Evolutionary conservation across 805 yeast genomes (phyloP), one percentile per base, ranked within the genome.

Genomic region (Saccharomycopsis capsularis): DNA sequence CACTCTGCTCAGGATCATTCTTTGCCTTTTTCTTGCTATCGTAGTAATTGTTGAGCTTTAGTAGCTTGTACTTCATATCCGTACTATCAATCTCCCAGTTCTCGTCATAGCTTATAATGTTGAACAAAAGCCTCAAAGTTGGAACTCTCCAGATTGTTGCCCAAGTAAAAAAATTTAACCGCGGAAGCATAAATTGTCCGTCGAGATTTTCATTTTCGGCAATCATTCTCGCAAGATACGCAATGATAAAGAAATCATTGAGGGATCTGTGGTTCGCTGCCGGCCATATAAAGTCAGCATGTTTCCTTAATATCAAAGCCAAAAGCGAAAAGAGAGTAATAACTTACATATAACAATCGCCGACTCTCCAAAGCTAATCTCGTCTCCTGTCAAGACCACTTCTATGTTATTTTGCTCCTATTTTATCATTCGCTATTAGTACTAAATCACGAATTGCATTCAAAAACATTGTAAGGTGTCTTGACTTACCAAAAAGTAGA

Each of bases 141-240:
- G 95, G 95, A 0, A 82, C 67, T 21, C 70, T 64, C 79, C 87
- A 76, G 2, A 84, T 57, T 4, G 68, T 60, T 45, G 79, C 82
- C 95, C 95, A 87, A 1, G 82, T 71, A 57, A 85, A 76, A 61
- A 81, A 84, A 44, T 70, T 74, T n/a, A 79, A 61, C 29, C 65
- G 61, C 0, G 82, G 82, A 16, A 62, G 42, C 3, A 41, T 11
- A 13, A 25, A 16, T 9, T 39, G 25, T 3, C 23, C 22, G 15
- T 47, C 46, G n/a, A 16, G 18, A 19, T 27, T 34, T 23, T 39
- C 44, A 22, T 40, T 35, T 5, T 40, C 45, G 11, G 21, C n/a
- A n/a, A 24, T 6, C 2, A 34, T 5, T 22, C 54, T 22, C 6
- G 51, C 46, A n/a, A 52, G 41, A 21, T 52, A 52, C 4, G 51